Evolutionary conservation across 2,329 filamentous ascomycete genomes (phyloP), one percentile per base, ranked within the genome.

Genomic region (Plectosphaerella sp.): DNA sequence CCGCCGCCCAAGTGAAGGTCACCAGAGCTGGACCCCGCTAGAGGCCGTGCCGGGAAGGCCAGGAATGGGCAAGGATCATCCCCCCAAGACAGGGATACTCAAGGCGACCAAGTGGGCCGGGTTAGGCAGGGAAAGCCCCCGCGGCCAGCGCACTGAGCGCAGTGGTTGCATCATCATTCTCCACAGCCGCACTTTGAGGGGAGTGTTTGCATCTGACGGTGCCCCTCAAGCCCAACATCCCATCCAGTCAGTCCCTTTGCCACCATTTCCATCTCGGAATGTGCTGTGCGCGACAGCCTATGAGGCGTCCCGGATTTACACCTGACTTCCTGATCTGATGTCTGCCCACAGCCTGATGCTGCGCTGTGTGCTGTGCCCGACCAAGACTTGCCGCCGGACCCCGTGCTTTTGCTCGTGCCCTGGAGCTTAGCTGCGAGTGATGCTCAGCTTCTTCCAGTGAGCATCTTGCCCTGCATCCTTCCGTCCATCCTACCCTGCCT

Each of bases 111-210:
- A 18, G 41, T 43, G 41, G 41, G 16, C 18, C 45, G 9, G 5
- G 22, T 46, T 25, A 18, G 22, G 45, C 22, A 46, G 11, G 25
- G 45, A 46, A 33, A 28, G 11, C 24, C 45, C 45, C 25, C 11
- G n/a, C 12, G 25, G 20, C 14, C 24, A n/a, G 42, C 16, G 12
- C 41, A 20, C 41, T 16, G 18, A 43, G 41, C 10, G 20, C 22
- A 45, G 41, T 49, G 48, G 48, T 49, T 49, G 48, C 48, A 45
- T 49, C 48, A 43, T 49, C 24, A 24, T 41, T 48, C 18, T 11
- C 47, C 47, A 35, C 41, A 10, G n/a, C 22, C 36, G 33, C 20
- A n/a, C 35, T 42, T 12, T 33, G 28, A 33, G 28, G 28, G 28
- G 28, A 33, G 28, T 33, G 28, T 33, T 33, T 48, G 35, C 47